Percentiles rank a stretch among this genome's conserved stretches.
Conservation (phyloP, 352 stramenopile genomes). For the Phytophthora constricta region DNA sequence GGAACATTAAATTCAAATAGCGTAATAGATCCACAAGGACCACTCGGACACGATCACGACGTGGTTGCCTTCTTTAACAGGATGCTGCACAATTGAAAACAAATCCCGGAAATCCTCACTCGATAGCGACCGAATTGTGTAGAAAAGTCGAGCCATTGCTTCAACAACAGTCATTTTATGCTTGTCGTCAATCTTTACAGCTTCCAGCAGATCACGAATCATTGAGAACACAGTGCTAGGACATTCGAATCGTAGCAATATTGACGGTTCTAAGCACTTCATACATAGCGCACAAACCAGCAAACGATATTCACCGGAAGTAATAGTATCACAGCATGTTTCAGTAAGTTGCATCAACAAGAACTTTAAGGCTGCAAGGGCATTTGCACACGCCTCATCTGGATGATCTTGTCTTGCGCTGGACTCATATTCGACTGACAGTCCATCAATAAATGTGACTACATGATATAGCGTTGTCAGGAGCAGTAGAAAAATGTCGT, state of each 20-base stretch:
- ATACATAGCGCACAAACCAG: slow-evolving; percentile 48
- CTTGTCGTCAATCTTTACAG: slow-evolving; percentile 1
- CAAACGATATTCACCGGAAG: slow-evolving; percentile 18
- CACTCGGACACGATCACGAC: slow-evolving; percentile 52
- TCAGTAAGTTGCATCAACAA: slow-evolving; percentile 39
- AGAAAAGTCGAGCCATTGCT: slow-evolving; percentile 40
- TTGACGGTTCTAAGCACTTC: slow-evolving; percentile 51
- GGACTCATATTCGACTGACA: slow-evolving; percentile 23
- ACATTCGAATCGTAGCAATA: slow-evolving; percentile 65
- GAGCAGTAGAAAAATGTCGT: slow-evolving; percentile 44
- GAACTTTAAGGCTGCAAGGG: slow-evolving; percentile 45
- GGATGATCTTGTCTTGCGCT: slow-evolving; percentile 24
- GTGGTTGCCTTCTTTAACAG: slow-evolving; percentile 52
- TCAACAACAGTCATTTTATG: slow-evolving; percentile 36
- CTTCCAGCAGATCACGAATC: slow-evolving; percentile 35
- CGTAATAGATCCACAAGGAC: slow-evolving; percentile 51
- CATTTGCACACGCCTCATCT: slow-evolving; percentile 42
- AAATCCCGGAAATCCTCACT: slow-evolving; percentile 42
- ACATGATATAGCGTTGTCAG: slow-evolving; percentile 52
- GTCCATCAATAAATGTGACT: slow-evolving; percentile 41
- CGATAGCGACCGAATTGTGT: slow-evolving; percentile 43
- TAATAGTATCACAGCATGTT: slow-evolving; percentile 17
- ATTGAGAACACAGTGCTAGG: slow-evolving; percentile 52
- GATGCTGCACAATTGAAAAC: slow-evolving; percentile 35
- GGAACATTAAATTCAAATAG: slow-evolving; percentile 42